phyloP scores from a whole-genome alignment of 768 basidiomycete genomes.

The Pulveroboletus sp. region DNA sequence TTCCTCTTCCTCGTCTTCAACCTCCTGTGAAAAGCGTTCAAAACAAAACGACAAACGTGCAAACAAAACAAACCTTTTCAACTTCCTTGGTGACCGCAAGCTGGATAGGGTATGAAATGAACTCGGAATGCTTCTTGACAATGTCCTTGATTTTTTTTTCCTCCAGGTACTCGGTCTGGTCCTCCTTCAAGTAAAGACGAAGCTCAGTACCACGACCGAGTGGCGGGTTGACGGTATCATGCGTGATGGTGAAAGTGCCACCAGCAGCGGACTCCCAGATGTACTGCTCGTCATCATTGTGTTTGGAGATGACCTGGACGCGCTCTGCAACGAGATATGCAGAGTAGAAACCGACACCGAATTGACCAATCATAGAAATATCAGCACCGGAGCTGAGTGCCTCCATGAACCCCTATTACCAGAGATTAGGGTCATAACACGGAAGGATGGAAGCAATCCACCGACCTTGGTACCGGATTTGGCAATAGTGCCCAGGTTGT shows the following conservation, averaged over 20 bases:
- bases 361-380: conserved; percentile 97
- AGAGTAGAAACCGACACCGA: conserved; percentile 99
- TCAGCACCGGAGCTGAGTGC: conserved; percentile 87
- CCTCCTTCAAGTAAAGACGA: conserved; percentile 93
- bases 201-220: conserved; percentile 94
- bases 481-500: conserved; percentile 96
- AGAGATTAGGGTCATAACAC: conserved; percentile 8
- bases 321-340: conserved; percentile 98
- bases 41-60: background rate
- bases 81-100: conserved; percentile 98
- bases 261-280: conserved; percentile 99
- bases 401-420: conserved; percentile 95
- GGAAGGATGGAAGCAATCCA: conserved; percentile 1
- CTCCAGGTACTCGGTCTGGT: conserved; percentile 98
- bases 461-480: conserved; percentile 89
- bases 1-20: conserved; percentile 80
- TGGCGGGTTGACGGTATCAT: conserved; percentile 83
- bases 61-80: conserved; percentile 73
- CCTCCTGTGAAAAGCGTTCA: conserved; percentile 54
- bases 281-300: conserved; percentile 99
- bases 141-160: conserved; percentile 99
- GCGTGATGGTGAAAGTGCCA: conserved; percentile 98
- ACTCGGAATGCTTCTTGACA: conserved; percentile 99
- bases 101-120: conserved; percentile 99
- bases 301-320: conserved; percentile 98